phyloP scores from a whole-genome alignment of 2,329 filamentous ascomycete species.

The Aspergillus calidoustus region DNA sequence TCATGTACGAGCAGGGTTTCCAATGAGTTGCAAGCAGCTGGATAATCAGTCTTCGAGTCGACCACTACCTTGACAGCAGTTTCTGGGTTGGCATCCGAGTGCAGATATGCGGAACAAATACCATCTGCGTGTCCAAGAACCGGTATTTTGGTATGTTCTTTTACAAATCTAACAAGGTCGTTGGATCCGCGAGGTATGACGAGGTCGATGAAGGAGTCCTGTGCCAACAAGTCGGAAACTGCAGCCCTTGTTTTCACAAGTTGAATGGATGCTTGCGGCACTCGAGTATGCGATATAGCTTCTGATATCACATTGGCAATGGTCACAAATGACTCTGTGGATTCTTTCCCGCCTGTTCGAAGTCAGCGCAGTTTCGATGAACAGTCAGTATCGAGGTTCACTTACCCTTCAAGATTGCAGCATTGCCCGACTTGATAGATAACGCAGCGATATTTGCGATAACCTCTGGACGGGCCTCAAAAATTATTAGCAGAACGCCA shows the following conservation, averaged over 20 bases:
- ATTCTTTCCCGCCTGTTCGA: slow-evolving; percentile 80
- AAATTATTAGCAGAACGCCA: slow-evolving; percentile 96
- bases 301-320: slow-evolving; percentile 84
- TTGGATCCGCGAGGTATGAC: slow-evolving; percentile 93
- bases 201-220: slow-evolving; percentile 88
- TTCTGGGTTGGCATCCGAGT: slow-evolving; percentile 72
- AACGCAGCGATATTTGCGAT: slow-evolving; percentile 97
- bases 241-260: slow-evolving; percentile 92
- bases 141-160: slow-evolving; percentile 88
- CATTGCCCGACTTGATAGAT: slow-evolving; percentile 95
- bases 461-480: slow-evolving; percentile 95
- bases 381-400: background rate
- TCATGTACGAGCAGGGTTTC: slow-evolving; percentile 89
- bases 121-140: slow-evolving; percentile 96
- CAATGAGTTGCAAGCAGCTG: slow-evolving; percentile 92
- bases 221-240: slow-evolving; percentile 82
- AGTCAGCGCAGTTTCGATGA: slow-evolving; percentile 12
- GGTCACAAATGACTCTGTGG: slow-evolving; percentile 88
- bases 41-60: slow-evolving; percentile 93
- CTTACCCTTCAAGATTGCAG: slow-evolving; percentile 87
- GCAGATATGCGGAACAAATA: slow-evolving; percentile 84
- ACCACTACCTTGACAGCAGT: slow-evolving; percentile 78
- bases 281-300: slow-evolving; percentile 72
- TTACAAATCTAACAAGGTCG: slow-evolving; percentile 87
- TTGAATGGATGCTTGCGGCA: slow-evolving; percentile 87